Conservation (phyloP, 23 red algal genomes). For the Gracilariopsis chorda region DNA sequence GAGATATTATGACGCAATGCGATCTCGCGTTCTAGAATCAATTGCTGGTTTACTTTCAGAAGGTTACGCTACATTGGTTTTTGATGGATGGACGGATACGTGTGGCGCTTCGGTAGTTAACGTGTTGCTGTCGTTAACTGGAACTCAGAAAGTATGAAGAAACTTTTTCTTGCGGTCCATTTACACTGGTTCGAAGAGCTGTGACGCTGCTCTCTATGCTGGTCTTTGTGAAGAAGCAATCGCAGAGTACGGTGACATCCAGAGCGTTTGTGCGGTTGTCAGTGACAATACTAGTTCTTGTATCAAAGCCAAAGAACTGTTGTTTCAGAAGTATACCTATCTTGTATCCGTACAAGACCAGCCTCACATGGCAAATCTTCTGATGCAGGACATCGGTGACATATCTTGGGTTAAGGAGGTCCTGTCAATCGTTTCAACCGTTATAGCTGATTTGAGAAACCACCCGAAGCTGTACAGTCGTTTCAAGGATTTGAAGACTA, state of each 20-base stretch:
- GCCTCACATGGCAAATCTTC: neutral
- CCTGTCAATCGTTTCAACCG: neutral
- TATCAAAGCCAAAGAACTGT: neutral
- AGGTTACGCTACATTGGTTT: too few species aligned
- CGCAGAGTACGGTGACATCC: neutral
- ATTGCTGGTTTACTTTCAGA: too few species aligned
- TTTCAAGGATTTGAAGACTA: neutral
- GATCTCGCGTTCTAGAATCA: too few species aligned
- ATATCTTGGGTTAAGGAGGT: constrained; percentile 6
- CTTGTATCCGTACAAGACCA: constrained; percentile 13
- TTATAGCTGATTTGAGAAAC: neutral
- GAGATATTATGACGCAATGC: too few species aligned
- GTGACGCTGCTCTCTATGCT: neutral
- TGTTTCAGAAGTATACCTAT: neutral
- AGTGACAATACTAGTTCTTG: constrained; percentile 22
- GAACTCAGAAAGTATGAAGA: too few species aligned
- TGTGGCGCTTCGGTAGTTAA: too few species aligned
- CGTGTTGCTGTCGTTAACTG: too few species aligned
- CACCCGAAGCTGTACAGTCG: neutral
- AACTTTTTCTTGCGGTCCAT: constrained; percentile 30
- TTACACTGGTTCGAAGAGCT: neutral
- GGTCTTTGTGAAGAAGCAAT: constrained; percentile 7
- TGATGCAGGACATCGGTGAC: constrained; percentile 8
- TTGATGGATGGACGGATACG: too few species aligned
- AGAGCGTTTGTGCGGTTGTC: neutral